phyloP scores from a whole-genome alignment of 2,329 filamentous ascomycete genomes.

The Penicillium polonicum region DNA sequence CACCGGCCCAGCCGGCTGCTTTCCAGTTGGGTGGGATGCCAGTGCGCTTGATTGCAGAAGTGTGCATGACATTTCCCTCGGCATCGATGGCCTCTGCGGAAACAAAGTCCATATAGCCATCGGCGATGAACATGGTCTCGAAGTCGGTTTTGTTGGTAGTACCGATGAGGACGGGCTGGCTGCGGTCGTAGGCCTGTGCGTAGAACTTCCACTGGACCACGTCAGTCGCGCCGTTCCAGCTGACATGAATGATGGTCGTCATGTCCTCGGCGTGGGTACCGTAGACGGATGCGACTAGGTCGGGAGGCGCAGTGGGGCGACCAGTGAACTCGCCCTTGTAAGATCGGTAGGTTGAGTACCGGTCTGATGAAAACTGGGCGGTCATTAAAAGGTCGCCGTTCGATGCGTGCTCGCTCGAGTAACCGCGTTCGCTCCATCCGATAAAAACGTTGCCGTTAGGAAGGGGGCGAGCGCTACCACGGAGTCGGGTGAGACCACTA shows the following conservation, averaged over 20 bases:
- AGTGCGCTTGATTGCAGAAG: conserved; percentile 27
- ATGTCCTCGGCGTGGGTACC: conserved; percentile 24
- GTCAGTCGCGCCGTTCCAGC: conserved; percentile 38
- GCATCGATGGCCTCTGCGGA: conserved; percentile 24
- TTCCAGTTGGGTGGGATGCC: conserved; percentile 30
- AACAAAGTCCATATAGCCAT: conserved; percentile 32
- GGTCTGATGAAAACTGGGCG: conserved; percentile 34
- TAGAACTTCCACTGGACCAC: conserved; percentile 36
- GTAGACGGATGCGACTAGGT: conserved; percentile 34
- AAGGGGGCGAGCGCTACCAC: conserved; percentile 38
- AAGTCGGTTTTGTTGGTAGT: conserved; percentile 33
- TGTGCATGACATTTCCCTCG: conserved; percentile 22
- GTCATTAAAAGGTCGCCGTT: conserved; percentile 40
- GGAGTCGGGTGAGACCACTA: conserved; percentile 32
- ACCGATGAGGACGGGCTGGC: conserved; percentile 21
- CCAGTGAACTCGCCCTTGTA: conserved; percentile 42
- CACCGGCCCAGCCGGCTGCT: conserved; percentile 31
- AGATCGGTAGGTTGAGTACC: conserved; percentile 42
- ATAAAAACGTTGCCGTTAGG: conserved; percentile 40
- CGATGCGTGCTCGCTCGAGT: conserved; percentile 36
- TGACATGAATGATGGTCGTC: conserved; percentile 25
- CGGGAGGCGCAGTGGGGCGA: conserved; percentile 33
- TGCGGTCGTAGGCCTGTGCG: conserved; percentile 20
- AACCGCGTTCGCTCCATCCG: conserved; percentile 40
- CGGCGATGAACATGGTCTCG: conserved; percentile 34